phyloP scores from a whole-genome alignment of 1,284 basidiomycete species.

The Tilletia caries region DNA sequence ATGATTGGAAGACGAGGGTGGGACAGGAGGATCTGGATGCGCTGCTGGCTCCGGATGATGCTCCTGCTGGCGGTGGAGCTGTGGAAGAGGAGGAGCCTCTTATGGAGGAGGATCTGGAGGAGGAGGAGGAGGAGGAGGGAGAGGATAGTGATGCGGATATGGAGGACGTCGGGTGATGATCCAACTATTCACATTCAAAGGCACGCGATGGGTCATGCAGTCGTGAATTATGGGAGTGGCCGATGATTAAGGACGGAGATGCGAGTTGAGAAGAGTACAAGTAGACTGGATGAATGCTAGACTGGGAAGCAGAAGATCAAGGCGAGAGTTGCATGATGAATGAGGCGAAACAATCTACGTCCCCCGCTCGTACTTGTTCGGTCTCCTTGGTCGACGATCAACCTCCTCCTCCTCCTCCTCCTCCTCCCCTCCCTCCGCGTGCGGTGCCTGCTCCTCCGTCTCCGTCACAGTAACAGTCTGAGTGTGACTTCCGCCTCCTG shows the following conservation, averaged over 20 bases:
- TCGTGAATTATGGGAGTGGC: too few species aligned
- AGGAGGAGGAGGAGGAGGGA: conserved; percentile 16
- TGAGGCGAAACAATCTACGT: background rate
- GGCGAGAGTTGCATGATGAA: background rate
- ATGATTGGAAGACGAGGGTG: conserved; percentile 22
- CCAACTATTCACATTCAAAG: background rate
- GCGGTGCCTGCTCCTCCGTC: background rate
- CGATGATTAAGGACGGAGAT: too few species aligned
- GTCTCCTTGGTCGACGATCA: background rate
- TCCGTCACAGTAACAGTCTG: conserved; percentile 4
- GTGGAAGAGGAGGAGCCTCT: conserved; percentile 10
- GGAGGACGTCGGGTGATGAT: background rate
- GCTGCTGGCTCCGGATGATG: conserved; percentile 1
- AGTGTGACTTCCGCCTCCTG: background rate
- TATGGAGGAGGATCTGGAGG: conserved; percentile 17
- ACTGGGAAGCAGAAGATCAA: background rate
- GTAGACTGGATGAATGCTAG: background rate
- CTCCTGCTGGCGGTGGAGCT: background rate
- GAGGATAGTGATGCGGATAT: conserved; percentile 15
- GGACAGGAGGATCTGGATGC: conserved; percentile 4
- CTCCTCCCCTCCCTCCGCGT: background rate
- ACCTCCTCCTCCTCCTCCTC: background rate
- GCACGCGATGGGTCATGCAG: background rate
- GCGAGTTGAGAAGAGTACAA: too few species aligned
- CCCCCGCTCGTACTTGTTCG: conserved; percentile 12